Evolutionary conservation across 2,329 filamentous ascomycete species (phyloP), one percentile per base, ranked within the genome.

Genomic region (Hypoxylon sp.): DNA sequence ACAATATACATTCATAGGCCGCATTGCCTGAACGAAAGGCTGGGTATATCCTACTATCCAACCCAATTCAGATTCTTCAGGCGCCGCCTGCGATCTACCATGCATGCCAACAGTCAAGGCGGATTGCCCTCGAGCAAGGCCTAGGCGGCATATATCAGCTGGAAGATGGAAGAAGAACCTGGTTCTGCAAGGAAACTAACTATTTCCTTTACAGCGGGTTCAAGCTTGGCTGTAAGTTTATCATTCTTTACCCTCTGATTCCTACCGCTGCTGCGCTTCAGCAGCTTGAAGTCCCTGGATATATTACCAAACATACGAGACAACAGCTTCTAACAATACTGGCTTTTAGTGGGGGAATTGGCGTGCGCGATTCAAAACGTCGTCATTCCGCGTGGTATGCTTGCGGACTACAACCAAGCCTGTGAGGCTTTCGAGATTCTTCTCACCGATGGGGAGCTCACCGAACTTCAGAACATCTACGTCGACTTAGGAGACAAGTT

Each of bases 261-360:
- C n/a, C 10, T 3, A 25, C 2, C 27, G 13, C 8, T 20, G 37
- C 2, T 6, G 30, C 13, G 2, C n/a, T 33, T n/a, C 2, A 31
- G 25, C 10, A n/a, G 1, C n/a, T 48, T 2, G 2, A 20, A 20
- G 1, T 20, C 2, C 6, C 27, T 35, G 17, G 20, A 20, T 25
- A 30, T n/a, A 5, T 17, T 49, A 1, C 7, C 13, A 27, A 20
- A n/a, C 5, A 20, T 42, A 8, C 17, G 14, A 14, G 7, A 44
- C 5, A 13, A 13, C 10, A 14, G 35, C 6, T 30, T 14, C 67
- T 69, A 61, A 69, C 37, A 22, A 31, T 40, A 6, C 5, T 25
- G 2, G 2, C 35, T 44, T 25, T 2, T 48, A 69, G 67, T 69
- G 31, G 67, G 67, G 33, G 50, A 69, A 22, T 13, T 69, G 6